These are phyloP conservation scores for Andrographis paniculata DNA, from an alignment of 305 asterid genomes.

Conservation along the genomic window DNA sequence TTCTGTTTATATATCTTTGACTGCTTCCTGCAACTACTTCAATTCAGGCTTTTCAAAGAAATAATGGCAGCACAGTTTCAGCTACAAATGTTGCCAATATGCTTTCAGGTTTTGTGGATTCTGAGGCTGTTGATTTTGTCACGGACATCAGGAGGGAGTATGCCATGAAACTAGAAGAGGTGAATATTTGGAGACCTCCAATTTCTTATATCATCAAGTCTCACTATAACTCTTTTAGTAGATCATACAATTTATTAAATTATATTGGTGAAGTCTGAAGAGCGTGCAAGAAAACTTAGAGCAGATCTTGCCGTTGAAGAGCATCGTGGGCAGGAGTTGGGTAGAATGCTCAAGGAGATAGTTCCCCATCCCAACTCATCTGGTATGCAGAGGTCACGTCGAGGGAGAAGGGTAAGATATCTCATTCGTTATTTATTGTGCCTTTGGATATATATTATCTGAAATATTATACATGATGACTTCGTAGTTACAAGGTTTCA, in stretches of 20 bases:
- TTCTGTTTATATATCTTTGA: neutral
- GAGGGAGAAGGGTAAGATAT: slow-evolving; percentile 66
- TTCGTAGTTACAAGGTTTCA: too few relatives aligned
- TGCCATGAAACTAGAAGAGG: slow-evolving; percentile 68
- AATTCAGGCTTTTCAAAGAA: slow-evolving; percentile 47
- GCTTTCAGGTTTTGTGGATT: slow-evolving; percentile 38
- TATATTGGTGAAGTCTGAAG: slow-evolving; percentile 62
- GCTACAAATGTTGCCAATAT: slow-evolving; percentile 31
- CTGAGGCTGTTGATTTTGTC: slow-evolving; percentile 43
- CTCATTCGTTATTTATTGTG: neutral
- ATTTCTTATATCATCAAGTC: neutral
- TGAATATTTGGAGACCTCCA: slow-evolving; percentile 11
- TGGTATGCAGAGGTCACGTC: slow-evolving; percentile 40
- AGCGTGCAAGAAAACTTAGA: slow-evolving; percentile 74
- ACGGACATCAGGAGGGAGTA: slow-evolving; percentile 69
- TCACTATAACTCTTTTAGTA: too few relatives aligned
- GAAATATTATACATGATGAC: too few relatives aligned
- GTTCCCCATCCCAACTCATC: slow-evolving; percentile 45
- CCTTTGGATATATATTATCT: slow-evolving; percentile 8
- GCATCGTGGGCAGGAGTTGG: slow-evolving; percentile 68
- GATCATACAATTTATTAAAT: too few relatives aligned
- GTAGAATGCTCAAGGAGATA: slow-evolving; percentile 66
- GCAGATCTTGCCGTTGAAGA: slow-evolving; percentile 83
- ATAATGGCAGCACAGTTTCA: slow-evolving; percentile 25
- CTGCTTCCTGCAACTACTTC: neutral